phyloP scores from a whole-genome alignment of 2,329 filamentous ascomycete genomes.

The Penicillium sp. region DNA sequence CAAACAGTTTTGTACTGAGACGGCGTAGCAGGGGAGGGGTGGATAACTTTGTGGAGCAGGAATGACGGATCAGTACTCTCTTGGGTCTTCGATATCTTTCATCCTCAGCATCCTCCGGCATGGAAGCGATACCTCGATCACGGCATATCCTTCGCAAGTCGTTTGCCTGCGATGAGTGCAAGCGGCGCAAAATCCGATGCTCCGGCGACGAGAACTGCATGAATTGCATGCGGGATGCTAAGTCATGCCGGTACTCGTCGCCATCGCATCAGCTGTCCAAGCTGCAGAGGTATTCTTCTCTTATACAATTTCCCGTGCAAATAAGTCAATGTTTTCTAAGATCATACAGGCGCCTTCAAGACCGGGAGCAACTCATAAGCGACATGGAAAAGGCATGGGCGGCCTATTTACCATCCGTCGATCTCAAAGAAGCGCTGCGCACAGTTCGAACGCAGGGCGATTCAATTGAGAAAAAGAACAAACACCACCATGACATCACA shows the following conservation, averaged over 20 bases:
- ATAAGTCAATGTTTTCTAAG: background rate
- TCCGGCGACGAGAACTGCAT: slow-evolving; percentile 25
- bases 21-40: too few species aligned
- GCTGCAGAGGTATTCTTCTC: slow-evolving; percentile 19
- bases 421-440: slow-evolving; percentile 24
- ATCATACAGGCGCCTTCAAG: slow-evolving; percentile 21
- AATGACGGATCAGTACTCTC: background rate
- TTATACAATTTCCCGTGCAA: background rate
- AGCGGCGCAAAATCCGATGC: slow-evolving; percentile 27
- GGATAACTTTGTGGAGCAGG: background rate
- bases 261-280: slow-evolving; percentile 23
- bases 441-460: slow-evolving; percentile 15
- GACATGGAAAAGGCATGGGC: slow-evolving; percentile 26
- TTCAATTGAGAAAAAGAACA: slow-evolving; percentile 9
- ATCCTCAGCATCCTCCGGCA: background rate
- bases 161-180: slow-evolving; percentile 27
- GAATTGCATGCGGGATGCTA: slow-evolving; percentile 25
- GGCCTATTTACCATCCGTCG: slow-evolving; percentile 22
- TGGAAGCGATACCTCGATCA: slow-evolving; percentile 13
- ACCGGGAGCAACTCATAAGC: slow-evolving; percentile 16
- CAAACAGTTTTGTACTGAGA: background rate
- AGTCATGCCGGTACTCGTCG: slow-evolving; percentile 25
- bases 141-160: slow-evolving; percentile 25
- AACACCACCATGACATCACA: slow-evolving; percentile 18
- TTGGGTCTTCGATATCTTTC: background rate